Percentiles rank a stretch among this genome's conserved stretches.
phyloP scores from a whole-genome alignment of 1,284 basidiomycete genomes.

The Malassezia dermatis region DNA sequence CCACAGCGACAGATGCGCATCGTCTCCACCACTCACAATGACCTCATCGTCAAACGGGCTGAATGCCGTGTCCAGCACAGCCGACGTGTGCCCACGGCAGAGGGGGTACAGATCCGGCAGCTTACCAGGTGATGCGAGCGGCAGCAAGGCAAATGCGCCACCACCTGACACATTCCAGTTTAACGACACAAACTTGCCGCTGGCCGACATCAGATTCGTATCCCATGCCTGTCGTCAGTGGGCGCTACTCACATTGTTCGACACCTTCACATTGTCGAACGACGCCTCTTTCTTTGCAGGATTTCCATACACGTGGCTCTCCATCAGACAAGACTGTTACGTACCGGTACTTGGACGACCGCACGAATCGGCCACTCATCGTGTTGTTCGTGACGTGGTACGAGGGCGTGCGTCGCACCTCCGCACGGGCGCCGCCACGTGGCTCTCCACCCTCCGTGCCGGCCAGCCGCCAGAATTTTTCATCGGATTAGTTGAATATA shows the following conservation, averaged over 20 bases:
- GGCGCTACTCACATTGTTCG: conserved; percentile 31
- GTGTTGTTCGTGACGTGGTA: background rate
- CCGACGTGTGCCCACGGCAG: conserved; percentile 67
- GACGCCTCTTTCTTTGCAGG: conserved; percentile 47
- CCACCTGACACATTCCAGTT: conserved; percentile 93
- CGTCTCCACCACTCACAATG: conserved; percentile 81
- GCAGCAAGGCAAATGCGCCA: conserved; percentile 85
- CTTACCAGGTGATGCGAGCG: conserved; percentile 55
- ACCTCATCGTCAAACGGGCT: conserved; percentile 84
- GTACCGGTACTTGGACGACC: conserved; percentile 57
- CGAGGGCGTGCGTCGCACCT: background rate
- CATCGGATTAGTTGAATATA: conserved; percentile 14
- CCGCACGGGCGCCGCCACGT: background rate
- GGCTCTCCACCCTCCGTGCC: background rate
- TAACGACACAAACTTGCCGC: conserved; percentile 61
- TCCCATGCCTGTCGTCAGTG: conserved; percentile 63
- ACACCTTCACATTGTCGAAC: conserved; percentile 75
- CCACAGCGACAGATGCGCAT: conserved; percentile 87
- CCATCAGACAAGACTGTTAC: conserved; percentile 4
- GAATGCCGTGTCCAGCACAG: conserved; percentile 94
- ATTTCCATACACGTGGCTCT: conserved; percentile 73
- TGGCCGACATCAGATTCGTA: conserved; percentile 80
- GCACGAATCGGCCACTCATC: conserved; percentile 53
- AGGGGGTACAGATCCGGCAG: conserved; percentile 86
- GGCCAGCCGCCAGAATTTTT: background rate